Evolutionary conservation across 2,329 filamentous ascomycete genomes (phyloP).

Genomic region (Lachnellula occidentalis): DNA sequence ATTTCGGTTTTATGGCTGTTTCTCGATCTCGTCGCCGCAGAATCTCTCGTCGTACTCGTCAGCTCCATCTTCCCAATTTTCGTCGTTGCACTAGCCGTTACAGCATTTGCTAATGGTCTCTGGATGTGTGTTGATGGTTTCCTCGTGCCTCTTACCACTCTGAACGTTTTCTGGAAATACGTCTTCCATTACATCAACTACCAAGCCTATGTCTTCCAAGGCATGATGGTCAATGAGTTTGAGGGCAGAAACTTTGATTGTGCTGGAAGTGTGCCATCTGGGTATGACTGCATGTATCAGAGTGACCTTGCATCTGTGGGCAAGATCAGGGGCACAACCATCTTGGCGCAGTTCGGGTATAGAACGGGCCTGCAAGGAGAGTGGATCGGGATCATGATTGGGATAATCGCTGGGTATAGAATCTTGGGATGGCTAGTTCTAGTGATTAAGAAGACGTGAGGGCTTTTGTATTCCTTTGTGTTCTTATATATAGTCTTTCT

Average conservation of each 20-base stretch:
- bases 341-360: slow-evolving; percentile 68
- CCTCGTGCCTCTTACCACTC: slow-evolving; percentile 63
- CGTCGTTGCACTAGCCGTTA: slow-evolving; percentile 71
- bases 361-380: slow-evolving; percentile 54
- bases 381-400: slow-evolving; percentile 73
- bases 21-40: slow-evolving; percentile 75
- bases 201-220: slow-evolving; percentile 79
- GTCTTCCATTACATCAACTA: slow-evolving; percentile 89
- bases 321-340: slow-evolving; percentile 63
- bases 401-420: slow-evolving; percentile 69
- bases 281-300: slow-evolving; percentile 61
- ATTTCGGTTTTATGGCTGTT: slow-evolving; percentile 80
- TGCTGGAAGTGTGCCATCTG: slow-evolving; percentile 12
- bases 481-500: too few relatives aligned
- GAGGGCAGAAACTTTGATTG: slow-evolving; percentile 58
- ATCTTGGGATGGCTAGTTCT: slow-evolving; percentile 62
- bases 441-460: slow-evolving; percentile 26
- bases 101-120: slow-evolving; percentile 80
- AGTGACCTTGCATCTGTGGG: slow-evolving; percentile 59
- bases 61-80: slow-evolving; percentile 71
- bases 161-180: slow-evolving; percentile 83
- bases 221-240: slow-evolving; percentile 93
- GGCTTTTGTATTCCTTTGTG: too few relatives aligned
- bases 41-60: slow-evolving; percentile 75
- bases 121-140: slow-evolving; percentile 89